Conservation (phyloP, 495 filamentous ascomycete species). For the Pseudevernia furfuracea region DNA sequence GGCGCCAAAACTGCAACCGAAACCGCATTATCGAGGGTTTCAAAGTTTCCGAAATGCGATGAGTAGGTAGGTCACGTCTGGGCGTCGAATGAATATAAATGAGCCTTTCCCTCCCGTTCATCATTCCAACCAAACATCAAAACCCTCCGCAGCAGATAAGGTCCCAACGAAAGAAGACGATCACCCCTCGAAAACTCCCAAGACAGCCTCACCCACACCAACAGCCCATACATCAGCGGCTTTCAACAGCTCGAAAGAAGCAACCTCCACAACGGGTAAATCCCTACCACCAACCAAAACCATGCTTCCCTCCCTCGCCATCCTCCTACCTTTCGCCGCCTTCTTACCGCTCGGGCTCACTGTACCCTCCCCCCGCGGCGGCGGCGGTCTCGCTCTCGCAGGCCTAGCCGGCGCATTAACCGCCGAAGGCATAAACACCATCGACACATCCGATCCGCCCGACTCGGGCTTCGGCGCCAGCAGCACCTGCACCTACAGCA, state of each 20-base stretch:
- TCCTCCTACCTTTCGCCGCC: not conserved
- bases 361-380: not conserved
- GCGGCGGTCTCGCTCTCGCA: not conserved
- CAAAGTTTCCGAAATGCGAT: not conserved
- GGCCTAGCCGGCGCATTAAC: not conserved
- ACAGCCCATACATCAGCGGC: not conserved
- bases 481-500: not conserved
- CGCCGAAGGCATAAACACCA: not conserved
- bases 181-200: not conserved
- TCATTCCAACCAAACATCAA: not conserved
- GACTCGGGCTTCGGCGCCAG: not conserved
- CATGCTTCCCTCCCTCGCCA: not conserved
- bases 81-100: not conserved
- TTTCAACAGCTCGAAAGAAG: not conserved
- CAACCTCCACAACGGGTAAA: not conserved
- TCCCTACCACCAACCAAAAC: not conserved
- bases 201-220: not conserved
- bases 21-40: not conserved
- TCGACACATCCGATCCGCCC: not conserved
- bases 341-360: too few species aligned
- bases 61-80: not conserved
- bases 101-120: not conserved
- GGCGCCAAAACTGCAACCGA: not conserved
- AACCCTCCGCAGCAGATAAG: not conserved
- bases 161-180: not conserved